A percentile compares a stretch with the other conserved stretches of the same genome.
Conservation (phyloP, 768 basidiomycete species). For the Termitomyces sp. region DNA sequence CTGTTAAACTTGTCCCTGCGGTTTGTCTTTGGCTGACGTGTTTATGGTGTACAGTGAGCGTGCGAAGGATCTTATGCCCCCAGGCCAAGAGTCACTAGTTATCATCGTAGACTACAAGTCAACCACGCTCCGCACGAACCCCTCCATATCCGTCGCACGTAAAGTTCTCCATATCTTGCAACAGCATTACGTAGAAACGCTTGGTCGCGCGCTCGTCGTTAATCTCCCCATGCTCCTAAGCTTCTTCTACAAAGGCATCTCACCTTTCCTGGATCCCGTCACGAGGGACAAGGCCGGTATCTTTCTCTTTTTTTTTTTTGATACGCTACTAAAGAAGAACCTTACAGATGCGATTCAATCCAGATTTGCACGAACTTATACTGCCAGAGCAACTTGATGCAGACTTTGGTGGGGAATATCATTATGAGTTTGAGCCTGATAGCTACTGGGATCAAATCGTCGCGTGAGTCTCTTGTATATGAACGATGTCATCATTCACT, state of each 20-base stretch:
- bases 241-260: conserved; percentile 81
- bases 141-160: conserved; percentile 73
- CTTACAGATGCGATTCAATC: conserved; percentile 84
- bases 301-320: not conserved
- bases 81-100: conserved; percentile 75
- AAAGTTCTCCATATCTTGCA: conserved; percentile 81
- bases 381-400: conserved; percentile 73
- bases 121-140: conserved; percentile 77
- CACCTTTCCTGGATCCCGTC: conserved; percentile 84
- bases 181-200: conserved; percentile 85
- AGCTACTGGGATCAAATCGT: conserved; percentile 79
- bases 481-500: not conserved
- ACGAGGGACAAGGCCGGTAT: conserved; percentile 75
- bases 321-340: not conserved
- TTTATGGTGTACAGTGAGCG: conserved; percentile 53
- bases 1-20: not conserved
- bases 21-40: not conserved
- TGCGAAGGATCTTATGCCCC: conserved; percentile 85
- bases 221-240: conserved; percentile 72
- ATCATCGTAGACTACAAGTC: conserved; percentile 86
- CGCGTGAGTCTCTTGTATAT: conserved; percentile 37
- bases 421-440: conserved; percentile 67
- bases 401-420: conserved; percentile 76
- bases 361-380: conserved; percentile 71
- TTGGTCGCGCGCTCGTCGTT: conserved; percentile 79